Base-by-base conservation (phyloP, 1,284 basidiomycete species). In the Melampsora americana region DNA sequence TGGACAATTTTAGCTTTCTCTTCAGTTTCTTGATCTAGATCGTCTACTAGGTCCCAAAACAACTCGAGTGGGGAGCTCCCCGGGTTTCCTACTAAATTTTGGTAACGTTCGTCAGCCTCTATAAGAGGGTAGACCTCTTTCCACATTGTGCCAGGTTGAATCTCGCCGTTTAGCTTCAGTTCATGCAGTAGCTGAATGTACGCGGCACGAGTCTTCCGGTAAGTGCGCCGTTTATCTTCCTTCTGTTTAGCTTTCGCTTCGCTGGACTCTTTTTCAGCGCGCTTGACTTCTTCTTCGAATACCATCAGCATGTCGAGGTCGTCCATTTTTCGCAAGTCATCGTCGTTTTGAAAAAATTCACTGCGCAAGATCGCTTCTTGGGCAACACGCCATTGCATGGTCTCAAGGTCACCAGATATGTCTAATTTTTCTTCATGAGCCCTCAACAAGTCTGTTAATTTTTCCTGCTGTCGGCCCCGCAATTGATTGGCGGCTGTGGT, bases 41-140 rank as follows among this genome's bases (percentile, higher is more conserved):
- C 87, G 83, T 99, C 95, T 56, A 97, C 90, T 5, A 87, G 83
- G 82, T 99, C 95, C 92, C 93, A 97, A 84, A 97, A 99, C 12
- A 99, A 87, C 79, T 99, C 95, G 56, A 99, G 86, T 0, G 95
- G 93, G 78, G 91, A 93, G 1, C 92, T 95, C 18, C 96, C 96
- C 4, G 92, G 90, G 81, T 91, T 91, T 1, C 94, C 95, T 6
- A 97, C 88, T 82, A 97, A 88, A 77, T 88, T 86, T 42, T 89
- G 85, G 84, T 97, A 96, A n/a, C 93, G 89, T 61, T 87, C 85
- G 80, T 97, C 92, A 42, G 89, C 85, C 30, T 86, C 86, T 84
- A 99, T 89, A 28, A 86, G 82, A 0, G 91, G 89, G 79, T 92
- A 92, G 30, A 94, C 87, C 46, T 91, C 87, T 82, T 93, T 93